A percentile compares a stretch with the other conserved stretches of the same genome.
phyloP scores from a whole-genome alignment of 371 early-diverging fungal species.

The Apophysomyces sp. region DNA sequence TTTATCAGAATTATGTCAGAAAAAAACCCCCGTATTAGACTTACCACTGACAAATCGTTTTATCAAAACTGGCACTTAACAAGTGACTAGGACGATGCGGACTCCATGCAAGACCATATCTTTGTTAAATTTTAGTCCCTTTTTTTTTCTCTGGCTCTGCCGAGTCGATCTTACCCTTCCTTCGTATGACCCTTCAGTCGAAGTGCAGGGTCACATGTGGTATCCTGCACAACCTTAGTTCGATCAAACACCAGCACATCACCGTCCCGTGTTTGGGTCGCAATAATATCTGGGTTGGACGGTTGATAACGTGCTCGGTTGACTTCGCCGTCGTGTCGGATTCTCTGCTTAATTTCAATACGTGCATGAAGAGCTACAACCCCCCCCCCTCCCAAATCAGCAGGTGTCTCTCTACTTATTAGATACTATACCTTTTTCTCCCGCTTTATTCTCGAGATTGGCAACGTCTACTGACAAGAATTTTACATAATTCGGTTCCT shows the following conservation, averaged over 20 bases:
- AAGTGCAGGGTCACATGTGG: conserved; percentile 85
- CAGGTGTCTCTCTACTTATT: too few relatives aligned
- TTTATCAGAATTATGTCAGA: neutral
- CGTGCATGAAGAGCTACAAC: neutral
- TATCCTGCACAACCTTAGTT: conserved; percentile 82
- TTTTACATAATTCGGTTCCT: conserved; percentile 95
- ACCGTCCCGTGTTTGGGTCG: conserved; percentile 88
- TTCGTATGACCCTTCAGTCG: conserved; percentile 87
- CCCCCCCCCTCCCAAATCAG: too few relatives aligned
- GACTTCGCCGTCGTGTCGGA: conserved; percentile 95
- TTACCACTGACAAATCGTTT: conserved; percentile 83
- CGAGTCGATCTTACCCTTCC: conserved; percentile 77
- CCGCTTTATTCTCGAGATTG: conserved; percentile 64
- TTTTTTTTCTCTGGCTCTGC: neutral
- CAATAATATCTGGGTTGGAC: conserved; percentile 93
- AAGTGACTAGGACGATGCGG: conserved; percentile 65
- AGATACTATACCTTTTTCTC: conserved; percentile 48
- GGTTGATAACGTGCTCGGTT: conserved; percentile 97
- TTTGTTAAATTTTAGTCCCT: conserved; percentile 8
- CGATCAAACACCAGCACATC: conserved; percentile 97
- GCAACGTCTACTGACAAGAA: conserved; percentile 94
- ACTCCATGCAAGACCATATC: conserved; percentile 82
- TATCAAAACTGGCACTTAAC: conserved; percentile 84
- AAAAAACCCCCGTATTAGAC: neutral
- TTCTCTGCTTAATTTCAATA: conserved; percentile 84